A percentile compares a stretch with the other conserved stretches of the same genome.
phyloP scores from a whole-genome alignment of 78 protist species.

The Isochrysis galbana region DNA sequence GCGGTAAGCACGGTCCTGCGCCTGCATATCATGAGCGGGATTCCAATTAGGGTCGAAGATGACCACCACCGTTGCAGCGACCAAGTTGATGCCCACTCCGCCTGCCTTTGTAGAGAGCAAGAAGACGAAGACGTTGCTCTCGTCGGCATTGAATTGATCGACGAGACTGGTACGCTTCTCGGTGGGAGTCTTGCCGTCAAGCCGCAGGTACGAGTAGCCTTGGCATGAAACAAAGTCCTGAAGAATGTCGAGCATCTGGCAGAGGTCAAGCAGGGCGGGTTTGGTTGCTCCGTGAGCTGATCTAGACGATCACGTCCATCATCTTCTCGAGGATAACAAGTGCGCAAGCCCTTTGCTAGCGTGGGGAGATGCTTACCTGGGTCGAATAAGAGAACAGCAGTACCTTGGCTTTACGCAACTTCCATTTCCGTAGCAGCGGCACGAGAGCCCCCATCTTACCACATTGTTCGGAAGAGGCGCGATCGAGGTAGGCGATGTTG shows the following conservation, averaged over 20 bases:
- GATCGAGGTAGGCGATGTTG: background rate
- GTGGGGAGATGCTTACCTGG: too few relatives aligned
- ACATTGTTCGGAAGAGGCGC: background rate
- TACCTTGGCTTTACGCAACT: constrained; percentile 64
- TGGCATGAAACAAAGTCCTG: constrained; percentile 40
- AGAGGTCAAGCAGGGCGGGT: too few relatives aligned
- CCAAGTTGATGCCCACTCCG: constrained; percentile 89
- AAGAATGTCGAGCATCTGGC: constrained; percentile 90
- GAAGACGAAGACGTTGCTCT: constrained; percentile 66
- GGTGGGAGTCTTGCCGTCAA: constrained; percentile 91
- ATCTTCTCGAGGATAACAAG: too few relatives aligned
- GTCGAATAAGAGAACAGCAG: constrained; percentile 86
- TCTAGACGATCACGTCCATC: too few relatives aligned
- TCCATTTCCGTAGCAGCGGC: constrained; percentile 80
- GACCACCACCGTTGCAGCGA: constrained; percentile 89
- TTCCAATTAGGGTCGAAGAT: constrained; percentile 97
- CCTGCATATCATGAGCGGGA: constrained; percentile 81
- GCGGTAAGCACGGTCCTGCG: constrained; percentile 93
- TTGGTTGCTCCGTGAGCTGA: too few relatives aligned
- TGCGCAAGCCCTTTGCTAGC: too few relatives aligned
- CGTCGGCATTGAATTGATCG: constrained; percentile 54
- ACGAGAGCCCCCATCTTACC: constrained; percentile 10
- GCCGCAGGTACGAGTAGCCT: constrained; percentile 56
- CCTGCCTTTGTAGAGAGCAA: constrained; percentile 87
- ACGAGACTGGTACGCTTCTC: constrained; percentile 35